Conservation (phyloP, 2,329 filamentous ascomycete species). For the Penicillium frequentans region DNA sequence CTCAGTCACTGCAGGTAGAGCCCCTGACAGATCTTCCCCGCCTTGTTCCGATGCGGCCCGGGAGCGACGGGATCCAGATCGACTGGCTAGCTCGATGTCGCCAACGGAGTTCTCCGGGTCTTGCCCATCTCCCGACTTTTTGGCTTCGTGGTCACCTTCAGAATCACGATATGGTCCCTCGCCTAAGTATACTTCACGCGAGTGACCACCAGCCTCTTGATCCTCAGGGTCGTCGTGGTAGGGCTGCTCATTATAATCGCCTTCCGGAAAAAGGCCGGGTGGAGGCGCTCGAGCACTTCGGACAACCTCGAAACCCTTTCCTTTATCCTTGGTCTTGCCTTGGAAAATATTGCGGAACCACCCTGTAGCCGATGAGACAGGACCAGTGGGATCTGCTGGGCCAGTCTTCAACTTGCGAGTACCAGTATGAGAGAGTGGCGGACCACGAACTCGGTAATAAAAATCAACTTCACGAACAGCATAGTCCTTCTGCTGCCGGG, state of each 20-base stretch:
- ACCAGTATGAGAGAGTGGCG: constrained; percentile 77
- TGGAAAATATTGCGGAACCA: constrained; percentile 82
- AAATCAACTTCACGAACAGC: constrained; percentile 94
- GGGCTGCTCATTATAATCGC: constrained; percentile 66
- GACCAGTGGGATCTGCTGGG: constrained; percentile 89
- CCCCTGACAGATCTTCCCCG: constrained; percentile 9
- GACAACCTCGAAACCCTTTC: constrained; percentile 96
- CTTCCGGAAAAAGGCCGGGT: constrained; percentile 61
- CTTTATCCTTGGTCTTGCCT: constrained; percentile 88
- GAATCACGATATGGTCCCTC: constrained; percentile 28
- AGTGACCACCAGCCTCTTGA: constrained; percentile 21
- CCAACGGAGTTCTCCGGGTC: constrained; percentile 58
- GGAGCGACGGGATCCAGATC: constrained; percentile 61
- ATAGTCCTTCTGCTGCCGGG: constrained; percentile 69
- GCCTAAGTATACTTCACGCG: constrained; percentile 25
- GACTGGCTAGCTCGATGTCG: constrained; percentile 64
- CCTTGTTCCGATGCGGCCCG: constrained; percentile 34
- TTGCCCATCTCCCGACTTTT: constrained; percentile 24
- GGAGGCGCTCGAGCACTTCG: constrained; percentile 83
- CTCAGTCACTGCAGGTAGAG: constrained; percentile 23
- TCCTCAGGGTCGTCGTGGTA: constrained; percentile 57
- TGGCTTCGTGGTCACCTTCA: constrained; percentile 21
- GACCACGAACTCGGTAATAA: constrained; percentile 90
- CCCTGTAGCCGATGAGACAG: constrained; percentile 81
- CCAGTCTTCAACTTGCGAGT: constrained; percentile 88